phyloP scores from a whole-genome alignment of 2,329 filamentous ascomycete species.

The Penicillium nordicum region DNA sequence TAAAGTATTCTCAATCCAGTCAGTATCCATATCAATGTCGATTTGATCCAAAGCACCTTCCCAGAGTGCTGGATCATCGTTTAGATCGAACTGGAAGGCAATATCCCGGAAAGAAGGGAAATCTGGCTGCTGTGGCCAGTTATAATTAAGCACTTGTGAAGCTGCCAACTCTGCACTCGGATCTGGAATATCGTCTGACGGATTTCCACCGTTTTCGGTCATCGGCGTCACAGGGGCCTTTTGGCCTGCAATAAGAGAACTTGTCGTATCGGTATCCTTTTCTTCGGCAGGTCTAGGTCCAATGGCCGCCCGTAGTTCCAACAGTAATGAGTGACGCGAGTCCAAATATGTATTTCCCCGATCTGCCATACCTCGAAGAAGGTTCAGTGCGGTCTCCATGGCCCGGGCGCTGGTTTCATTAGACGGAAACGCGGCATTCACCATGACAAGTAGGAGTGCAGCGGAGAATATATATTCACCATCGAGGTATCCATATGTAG shows the following conservation, averaged over 20 bases:
- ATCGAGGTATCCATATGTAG: conserved; percentile 58
- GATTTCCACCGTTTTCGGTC: conserved; percentile 15
- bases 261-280: background rate
- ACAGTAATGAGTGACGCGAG: conserved; percentile 39
- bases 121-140: conserved; percentile 22
- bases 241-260: background rate
- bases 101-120: conserved; percentile 30
- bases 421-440: conserved; percentile 52
- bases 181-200: background rate
- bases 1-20: conserved; percentile 37
- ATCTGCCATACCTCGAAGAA: conserved; percentile 52
- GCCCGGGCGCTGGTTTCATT: conserved; percentile 42
- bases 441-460: conserved; percentile 54
- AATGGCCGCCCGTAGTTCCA: conserved; percentile 35
- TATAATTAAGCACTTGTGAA: conserved; percentile 3
- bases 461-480: conserved; percentile 56
- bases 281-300: conserved; percentile 16
- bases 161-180: background rate
- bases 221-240: conserved; percentile 14
- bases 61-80: conserved; percentile 42
- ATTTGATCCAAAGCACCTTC: conserved; percentile 41
- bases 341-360: conserved; percentile 52
- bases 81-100: conserved; percentile 35
- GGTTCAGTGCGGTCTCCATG: conserved; percentile 47
- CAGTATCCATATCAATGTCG: conserved; percentile 43